Evolutionary conservation across 1,284 basidiomycete species (phyloP).

Genomic region (Cryptococcus neoformans): DNA sequence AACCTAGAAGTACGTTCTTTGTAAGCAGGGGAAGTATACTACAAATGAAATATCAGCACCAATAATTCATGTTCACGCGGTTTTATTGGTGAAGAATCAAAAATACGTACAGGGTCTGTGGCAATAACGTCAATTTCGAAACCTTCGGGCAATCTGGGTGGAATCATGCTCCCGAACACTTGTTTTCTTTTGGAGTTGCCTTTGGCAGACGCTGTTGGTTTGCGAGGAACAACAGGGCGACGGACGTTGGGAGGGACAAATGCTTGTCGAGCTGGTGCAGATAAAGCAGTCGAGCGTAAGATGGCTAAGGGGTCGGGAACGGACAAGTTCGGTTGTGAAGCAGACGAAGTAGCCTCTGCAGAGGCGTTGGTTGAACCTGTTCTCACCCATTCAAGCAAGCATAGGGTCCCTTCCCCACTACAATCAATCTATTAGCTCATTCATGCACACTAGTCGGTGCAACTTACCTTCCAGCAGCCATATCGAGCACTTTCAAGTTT

Average conservation of each 20-base stretch:
- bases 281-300: constrained; percentile 3
- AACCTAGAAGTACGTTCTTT: constrained; percentile 53
- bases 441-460: background rate
- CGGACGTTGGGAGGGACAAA: constrained; percentile 39
- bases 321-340: background rate
- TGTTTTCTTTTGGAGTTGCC: constrained; percentile 1
- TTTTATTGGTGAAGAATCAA: background rate
- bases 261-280: constrained; percentile 16
- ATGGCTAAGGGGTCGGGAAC: constrained; percentile 14
- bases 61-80: no score
- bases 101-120: constrained; percentile 51
- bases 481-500: constrained; percentile 51
- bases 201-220: background rate
- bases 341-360: background rate
- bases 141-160: constrained; percentile 12
- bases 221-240: background rate
- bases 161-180: constrained; percentile 7
- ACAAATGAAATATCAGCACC: background rate
- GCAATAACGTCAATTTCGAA: constrained; percentile 32
- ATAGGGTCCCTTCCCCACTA: constrained; percentile 49
- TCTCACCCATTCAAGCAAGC: constrained; percentile 44
- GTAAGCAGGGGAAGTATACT: constrained; percentile 59
- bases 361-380: constrained; percentile 1
- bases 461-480: constrained; percentile 55
- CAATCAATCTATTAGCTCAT: background rate